Evolutionary conservation across 2,329 filamentous ascomycete species (phyloP).

Genomic region (Trichoderma harzianum): DNA sequence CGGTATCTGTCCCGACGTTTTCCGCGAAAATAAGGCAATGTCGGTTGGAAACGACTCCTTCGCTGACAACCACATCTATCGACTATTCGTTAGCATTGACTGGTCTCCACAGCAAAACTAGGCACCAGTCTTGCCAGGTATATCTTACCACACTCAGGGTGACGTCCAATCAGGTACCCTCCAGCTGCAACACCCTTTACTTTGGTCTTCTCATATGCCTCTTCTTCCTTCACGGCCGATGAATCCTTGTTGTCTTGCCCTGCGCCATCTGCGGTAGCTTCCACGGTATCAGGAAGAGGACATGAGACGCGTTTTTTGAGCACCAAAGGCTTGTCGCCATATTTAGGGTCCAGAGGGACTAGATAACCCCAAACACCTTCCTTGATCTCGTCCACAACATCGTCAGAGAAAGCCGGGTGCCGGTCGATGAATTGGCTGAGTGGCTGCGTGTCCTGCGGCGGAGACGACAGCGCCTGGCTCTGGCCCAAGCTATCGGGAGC

Average conservation of each 20-base stretch:
- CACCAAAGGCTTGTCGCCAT: constrained; percentile 64
- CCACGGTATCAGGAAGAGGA: constrained; percentile 51
- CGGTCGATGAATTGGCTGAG: constrained; percentile 73
- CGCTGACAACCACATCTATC: constrained; percentile 67
- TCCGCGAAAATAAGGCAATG: constrained; percentile 68
- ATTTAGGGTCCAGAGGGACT: constrained; percentile 71
- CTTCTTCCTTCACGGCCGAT: constrained; percentile 50
- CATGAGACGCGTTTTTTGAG: constrained; percentile 72
- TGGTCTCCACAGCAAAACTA: not conserved
- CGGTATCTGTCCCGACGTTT: constrained; percentile 55
- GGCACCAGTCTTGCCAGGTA: not conserved
- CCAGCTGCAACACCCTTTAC: constrained; percentile 62
- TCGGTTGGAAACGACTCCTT: constrained; percentile 81
- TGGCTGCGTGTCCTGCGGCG: constrained; percentile 60
- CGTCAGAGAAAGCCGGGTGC: constrained; percentile 68
- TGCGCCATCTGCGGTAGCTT: constrained; percentile 35
- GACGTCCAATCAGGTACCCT: constrained; percentile 87
- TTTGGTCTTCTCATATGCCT: constrained; percentile 61
- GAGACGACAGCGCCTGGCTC: constrained; percentile 49
- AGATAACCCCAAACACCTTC: constrained; percentile 97
- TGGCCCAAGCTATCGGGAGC: constrained; percentile 48
- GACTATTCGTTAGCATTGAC: not conserved
- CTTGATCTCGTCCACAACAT: constrained; percentile 76
- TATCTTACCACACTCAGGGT: constrained; percentile 83
- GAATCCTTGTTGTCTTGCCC: constrained; percentile 31